Conservation (phyloP, 306 rosid genomes). For the Lupinus albus region DNA sequence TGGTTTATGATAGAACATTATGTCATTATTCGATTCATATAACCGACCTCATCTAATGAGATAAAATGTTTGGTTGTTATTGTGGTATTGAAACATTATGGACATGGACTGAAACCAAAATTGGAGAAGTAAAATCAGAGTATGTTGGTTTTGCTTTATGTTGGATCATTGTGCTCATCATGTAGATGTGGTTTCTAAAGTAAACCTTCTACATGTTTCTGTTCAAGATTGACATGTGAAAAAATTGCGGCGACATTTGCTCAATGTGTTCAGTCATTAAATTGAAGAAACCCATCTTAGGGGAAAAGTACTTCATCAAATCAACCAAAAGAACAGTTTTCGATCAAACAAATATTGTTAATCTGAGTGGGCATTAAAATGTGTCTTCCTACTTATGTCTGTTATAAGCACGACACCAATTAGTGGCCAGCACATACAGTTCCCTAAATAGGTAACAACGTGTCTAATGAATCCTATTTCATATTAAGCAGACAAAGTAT, state of each 20-base stretch:
- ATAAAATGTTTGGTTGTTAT: too few species aligned
- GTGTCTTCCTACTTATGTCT: not conserved
- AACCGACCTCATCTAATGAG: too few species aligned
- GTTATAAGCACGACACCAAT: not conserved
- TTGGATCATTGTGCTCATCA: not conserved
- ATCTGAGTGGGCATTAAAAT: not conserved
- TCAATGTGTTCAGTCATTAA: not conserved
- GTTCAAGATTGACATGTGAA: not conserved
- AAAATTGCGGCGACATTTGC: not conserved
- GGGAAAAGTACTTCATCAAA: not conserved
- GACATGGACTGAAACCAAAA: too few species aligned
- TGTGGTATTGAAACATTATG: too few species aligned
- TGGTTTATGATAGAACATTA: too few species aligned
- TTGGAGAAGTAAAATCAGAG: too few species aligned
- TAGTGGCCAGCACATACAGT: conserved; percentile 7
- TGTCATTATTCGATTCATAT: too few species aligned
- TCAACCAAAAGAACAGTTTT: not conserved
- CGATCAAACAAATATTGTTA: not conserved
- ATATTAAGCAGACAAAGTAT: conserved; percentile 1
- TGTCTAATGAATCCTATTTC: not conserved
- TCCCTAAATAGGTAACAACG: not conserved
- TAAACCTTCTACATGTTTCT: conserved; percentile 3
- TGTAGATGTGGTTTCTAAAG: not conserved
- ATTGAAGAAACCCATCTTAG: conserved; percentile 1
- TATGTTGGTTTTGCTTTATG: not conserved